phyloP scores from a whole-genome alignment of 1,139 yeast genomes.

The Yamadazyma dushanensis region DNA sequence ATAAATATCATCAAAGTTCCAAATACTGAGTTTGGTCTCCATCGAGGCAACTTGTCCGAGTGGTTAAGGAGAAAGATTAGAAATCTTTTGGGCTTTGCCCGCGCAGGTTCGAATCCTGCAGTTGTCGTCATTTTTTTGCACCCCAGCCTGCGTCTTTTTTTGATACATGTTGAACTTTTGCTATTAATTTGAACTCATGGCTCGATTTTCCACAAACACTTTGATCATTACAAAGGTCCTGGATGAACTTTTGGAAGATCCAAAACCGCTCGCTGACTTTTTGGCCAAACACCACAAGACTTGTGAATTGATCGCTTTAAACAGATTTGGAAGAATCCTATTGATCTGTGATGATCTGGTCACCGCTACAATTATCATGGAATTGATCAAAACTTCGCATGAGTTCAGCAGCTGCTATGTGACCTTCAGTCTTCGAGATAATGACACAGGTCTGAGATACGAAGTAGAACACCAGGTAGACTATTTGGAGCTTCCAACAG shows the following conservation, averaged over 20 bases:
- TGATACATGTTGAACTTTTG: background rate
- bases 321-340: constrained; percentile 35
- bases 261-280: constrained; percentile 24
- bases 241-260: constrained; percentile 23
- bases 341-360: constrained; percentile 30
- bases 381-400: constrained; percentile 16
- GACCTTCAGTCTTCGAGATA: constrained; percentile 39
- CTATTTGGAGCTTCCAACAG: constrained; percentile 45
- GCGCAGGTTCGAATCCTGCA: constrained; percentile 93
- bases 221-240: constrained; percentile 37
- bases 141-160: background rate
- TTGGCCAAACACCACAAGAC: constrained; percentile 25
- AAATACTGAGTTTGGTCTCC: too few species aligned
- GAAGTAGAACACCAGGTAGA: constrained; percentile 19
- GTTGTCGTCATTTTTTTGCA: constrained; percentile 58
- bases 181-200: constrained; percentile 4
- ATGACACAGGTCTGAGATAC: constrained; percentile 19
- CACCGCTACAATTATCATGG: constrained; percentile 24
- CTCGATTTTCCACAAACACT: constrained; percentile 36
- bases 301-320: constrained; percentile 38
- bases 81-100: constrained; percentile 62
- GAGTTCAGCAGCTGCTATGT: constrained; percentile 21
- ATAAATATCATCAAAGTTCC: too few species aligned
- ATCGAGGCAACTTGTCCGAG: constrained; percentile 57
- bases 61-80: constrained; percentile 55